Percentiles rank a stretch among this genome's conserved stretches.
phyloP scores from a whole-genome alignment of 768 basidiomycete species.

The Naematelia encephala region DNA sequence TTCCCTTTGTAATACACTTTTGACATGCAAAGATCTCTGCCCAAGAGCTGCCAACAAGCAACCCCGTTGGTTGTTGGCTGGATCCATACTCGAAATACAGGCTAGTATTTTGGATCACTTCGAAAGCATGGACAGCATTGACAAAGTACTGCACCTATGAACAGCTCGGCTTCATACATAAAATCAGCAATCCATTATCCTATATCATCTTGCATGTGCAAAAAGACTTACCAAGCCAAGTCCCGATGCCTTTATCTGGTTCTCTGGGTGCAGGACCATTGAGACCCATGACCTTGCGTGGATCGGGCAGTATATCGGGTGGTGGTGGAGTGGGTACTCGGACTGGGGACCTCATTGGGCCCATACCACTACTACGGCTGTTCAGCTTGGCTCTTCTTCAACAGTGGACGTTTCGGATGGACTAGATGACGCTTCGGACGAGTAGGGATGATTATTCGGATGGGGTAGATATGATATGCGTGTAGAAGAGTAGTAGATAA shows the following conservation, averaged over 20 bases:
- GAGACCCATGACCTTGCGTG: background rate
- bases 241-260: background rate
- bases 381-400: too few species aligned
- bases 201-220: background rate
- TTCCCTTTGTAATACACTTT: background rate
- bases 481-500: too few species aligned
- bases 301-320: background rate
- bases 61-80: too few species aligned
- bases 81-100: too few species aligned
- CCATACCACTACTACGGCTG: background rate
- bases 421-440: too few species aligned
- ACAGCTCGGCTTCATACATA: conserved; percentile 22
- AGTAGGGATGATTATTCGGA: too few species aligned
- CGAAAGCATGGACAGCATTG: conserved; percentile 14
- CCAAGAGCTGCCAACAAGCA: background rate
- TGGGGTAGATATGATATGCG: too few species aligned
- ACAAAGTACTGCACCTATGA: conserved; percentile 14
- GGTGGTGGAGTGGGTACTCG: too few species aligned
- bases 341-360: background rate
- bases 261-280: conserved; percentile 2
- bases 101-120: conserved; percentile 14
- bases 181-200: background rate
- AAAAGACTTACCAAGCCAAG: conserved; percentile 9
- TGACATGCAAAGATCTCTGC: background rate
- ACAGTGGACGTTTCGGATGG: too few species aligned